Base-by-base conservation (phyloP, 2,329 filamentous ascomycete genomes). In the Aureobasidium subglaciale region DNA sequence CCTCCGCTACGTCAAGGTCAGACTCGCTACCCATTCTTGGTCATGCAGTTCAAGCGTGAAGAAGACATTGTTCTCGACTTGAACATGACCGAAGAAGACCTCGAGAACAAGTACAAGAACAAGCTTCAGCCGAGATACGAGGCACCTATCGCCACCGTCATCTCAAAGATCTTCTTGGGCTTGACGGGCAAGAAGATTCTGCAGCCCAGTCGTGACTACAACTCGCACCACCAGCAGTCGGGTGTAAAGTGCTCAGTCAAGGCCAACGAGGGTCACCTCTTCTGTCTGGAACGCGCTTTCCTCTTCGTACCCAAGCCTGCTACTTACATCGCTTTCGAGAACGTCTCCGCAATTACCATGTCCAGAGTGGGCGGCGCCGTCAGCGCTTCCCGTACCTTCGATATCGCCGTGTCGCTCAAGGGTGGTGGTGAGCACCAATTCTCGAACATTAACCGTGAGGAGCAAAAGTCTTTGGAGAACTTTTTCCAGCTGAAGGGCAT, bases 201-300 rank as follows among this genome's bases (percentile, higher is more conserved):
- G 25, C 88, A 88, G 59, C 93, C 93, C 2, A 93, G 91, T 45
- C 92, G 92, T 72, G 91, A 96, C 71, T 99, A 99, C 73, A 80
- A 86, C 68, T 95, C 88, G 63, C 93, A 97, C 74, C 90, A 96
- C 69, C 84, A 87, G 65, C 91, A 96, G 71, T 89, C 86, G 63
- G 93, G 93, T 57, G 95, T 99, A 73, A 99, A 99, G 75, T 99
- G 93, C 73, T 95, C 91, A n/a, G 96, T 99, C 82, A 99, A 99
- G 75, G 95, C 95, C 54, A 96, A 95, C 71, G 93, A 99, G 75
- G 93, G 95, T 59, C 91, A 96, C 68, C 78, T 99, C 49, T 99
- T 95, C 81, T 96, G 91, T 70, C 76, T 99, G 63, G 93, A 99
- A 73, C 96, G 96, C 75, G 92, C 91, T 7, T 95, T 99, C 72